Conservation (phyloP, 495 filamentous ascomycete species). For the Penicillium atrosanguineum region DNA sequence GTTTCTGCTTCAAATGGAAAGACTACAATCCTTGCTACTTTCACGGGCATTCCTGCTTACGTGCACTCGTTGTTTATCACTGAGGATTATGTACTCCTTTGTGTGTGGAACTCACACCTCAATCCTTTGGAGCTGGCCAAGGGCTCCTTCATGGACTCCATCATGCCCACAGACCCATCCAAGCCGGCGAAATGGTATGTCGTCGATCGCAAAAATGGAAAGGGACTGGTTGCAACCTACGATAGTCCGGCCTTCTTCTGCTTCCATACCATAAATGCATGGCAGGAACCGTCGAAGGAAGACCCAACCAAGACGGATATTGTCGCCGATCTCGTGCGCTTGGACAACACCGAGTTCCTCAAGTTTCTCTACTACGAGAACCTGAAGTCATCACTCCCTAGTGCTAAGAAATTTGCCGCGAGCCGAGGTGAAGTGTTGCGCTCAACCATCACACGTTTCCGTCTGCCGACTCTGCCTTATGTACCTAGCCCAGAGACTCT, state of each 20-base stretch:
- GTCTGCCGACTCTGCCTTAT: conserved; percentile 37
- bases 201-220: conserved; percentile 52
- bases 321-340: conserved; percentile 55
- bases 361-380: conserved; percentile 57
- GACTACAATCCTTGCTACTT: conserved; percentile 68
- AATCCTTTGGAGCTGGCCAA: conserved; percentile 57
- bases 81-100: conserved; percentile 62
- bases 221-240: conserved; percentile 59
- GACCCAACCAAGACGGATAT: conserved; percentile 46
- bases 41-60: conserved; percentile 57
- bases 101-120: conserved; percentile 57
- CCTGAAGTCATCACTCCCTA: conserved; percentile 41
- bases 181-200: conserved; percentile 64
- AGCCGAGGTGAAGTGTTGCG: conserved; percentile 31
- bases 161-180: conserved; percentile 44
- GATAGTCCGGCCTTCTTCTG: conserved; percentile 63
- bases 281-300: conserved; percentile 51
- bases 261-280: conserved; percentile 77
- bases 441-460: conserved; percentile 47
- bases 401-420: conserved; percentile 24
- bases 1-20: conserved; percentile 57
- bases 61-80: conserved; percentile 74
- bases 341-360: conserved; percentile 53
- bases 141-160: conserved; percentile 22
- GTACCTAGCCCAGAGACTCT: conserved; percentile 7